Percentiles rank a stretch among this genome's conserved stretches.
These are phyloP conservation scores for Cercis canadensis DNA, from an alignment of 306 rosid genomes.

Conservation along the genomic window DNA sequence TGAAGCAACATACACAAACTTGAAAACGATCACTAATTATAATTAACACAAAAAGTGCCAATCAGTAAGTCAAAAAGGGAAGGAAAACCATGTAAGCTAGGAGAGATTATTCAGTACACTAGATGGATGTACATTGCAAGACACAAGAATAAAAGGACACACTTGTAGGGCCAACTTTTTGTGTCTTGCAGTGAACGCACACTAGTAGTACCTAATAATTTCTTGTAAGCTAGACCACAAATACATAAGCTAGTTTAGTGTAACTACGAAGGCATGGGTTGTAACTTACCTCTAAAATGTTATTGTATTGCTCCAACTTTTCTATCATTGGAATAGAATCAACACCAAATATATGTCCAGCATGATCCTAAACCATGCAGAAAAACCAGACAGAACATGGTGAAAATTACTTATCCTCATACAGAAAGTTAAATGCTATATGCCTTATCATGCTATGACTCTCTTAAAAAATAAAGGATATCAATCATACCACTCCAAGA, in stretches of 20 bases:
- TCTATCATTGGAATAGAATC: constrained; percentile 87
- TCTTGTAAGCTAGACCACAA: not conserved
- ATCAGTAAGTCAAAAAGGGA: constrained; percentile 14
- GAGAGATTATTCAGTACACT: no score
- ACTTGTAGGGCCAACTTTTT: no score
- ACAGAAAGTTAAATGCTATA: not conserved
- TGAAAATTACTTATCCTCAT: constrained; percentile 25
- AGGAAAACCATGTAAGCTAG: no score
- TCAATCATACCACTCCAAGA: constrained; percentile 89
- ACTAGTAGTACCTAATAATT: no score
- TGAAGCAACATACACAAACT: constrained; percentile 13
- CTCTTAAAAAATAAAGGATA: constrained; percentile 2
- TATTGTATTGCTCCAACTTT: constrained; percentile 91
- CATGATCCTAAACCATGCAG: constrained; percentile 75
- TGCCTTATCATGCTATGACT: not conserved
- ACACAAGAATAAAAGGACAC: no score
- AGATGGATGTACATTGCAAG: no score
- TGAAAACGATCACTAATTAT: constrained; percentile 13
- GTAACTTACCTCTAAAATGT: constrained; percentile 63
- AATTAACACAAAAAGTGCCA: constrained; percentile 11
- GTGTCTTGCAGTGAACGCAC: no score
- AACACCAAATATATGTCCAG: constrained; percentile 98
- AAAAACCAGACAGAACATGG: constrained; percentile 24
- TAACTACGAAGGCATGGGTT: not conserved
- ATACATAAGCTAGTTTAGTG: not conserved